These are phyloP conservation scores for Calvatia gigantea DNA, from an alignment of 768 basidiomycete genomes.

Conservation along the genomic window DNA sequence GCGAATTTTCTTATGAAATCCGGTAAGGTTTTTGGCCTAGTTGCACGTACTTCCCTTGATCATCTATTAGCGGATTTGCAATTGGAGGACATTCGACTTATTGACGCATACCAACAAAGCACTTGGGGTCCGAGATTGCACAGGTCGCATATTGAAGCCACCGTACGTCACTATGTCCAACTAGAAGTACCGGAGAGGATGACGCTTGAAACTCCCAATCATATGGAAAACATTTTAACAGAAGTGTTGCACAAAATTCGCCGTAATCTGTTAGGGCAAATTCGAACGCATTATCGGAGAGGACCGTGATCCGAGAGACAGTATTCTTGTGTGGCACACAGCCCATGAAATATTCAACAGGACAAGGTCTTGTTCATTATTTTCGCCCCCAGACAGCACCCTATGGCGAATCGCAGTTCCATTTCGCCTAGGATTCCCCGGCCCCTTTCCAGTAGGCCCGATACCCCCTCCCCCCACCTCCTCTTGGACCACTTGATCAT, in stretches of 20 bases:
- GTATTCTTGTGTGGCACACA: slow-evolving; percentile 18
- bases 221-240: slow-evolving; percentile 8
- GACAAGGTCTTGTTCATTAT: too few species aligned
- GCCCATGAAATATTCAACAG: too few species aligned
- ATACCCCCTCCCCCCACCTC: too few species aligned
- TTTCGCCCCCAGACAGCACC: too few species aligned
- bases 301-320: slow-evolving; percentile 32
- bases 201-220: not conserved
- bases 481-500: too few species aligned
- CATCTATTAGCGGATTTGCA: slow-evolving; percentile 11
- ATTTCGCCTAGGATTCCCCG: too few species aligned
- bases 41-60: not conserved
- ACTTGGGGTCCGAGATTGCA: slow-evolving; percentile 58
- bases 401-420: too few species aligned
- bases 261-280: slow-evolving; percentile 42
- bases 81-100: slow-evolving; percentile 36
- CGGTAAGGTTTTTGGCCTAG: not conserved
- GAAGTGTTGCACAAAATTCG: slow-evolving; percentile 30
- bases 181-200: not conserved
- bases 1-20: slow-evolving; percentile 25
- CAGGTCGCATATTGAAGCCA: slow-evolving; percentile 43
- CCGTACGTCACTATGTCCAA: slow-evolving; percentile 16
- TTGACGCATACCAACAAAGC: slow-evolving; percentile 53
- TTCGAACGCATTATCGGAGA: slow-evolving; percentile 54
- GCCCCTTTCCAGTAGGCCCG: too few species aligned